Conservation (phyloP, 345 rosid species). For the Linum tenue region DNA sequence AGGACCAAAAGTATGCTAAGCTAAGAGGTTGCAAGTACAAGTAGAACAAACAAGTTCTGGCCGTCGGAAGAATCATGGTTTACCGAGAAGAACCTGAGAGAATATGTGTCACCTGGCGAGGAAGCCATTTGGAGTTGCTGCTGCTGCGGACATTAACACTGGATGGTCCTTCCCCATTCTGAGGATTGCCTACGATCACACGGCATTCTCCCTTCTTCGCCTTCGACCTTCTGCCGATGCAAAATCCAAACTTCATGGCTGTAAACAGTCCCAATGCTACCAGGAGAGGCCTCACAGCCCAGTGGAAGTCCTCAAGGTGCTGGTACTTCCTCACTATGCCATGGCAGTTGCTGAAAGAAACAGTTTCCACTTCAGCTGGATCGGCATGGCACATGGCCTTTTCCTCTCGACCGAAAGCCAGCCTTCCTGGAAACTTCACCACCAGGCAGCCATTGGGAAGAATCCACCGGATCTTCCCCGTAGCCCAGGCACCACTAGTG, state of each 20-base stretch:
- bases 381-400: slow-evolving; percentile 54
- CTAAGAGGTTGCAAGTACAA: background rate
- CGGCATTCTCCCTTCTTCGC: slow-evolving; percentile 21
- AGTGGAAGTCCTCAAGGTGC: slow-evolving; percentile 91
- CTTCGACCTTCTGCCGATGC: slow-evolving; percentile 37
- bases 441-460: slow-evolving; percentile 80
- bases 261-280: slow-evolving; percentile 61
- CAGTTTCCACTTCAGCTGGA: slow-evolving; percentile 75
- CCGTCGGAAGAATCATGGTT: background rate
- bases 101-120: slow-evolving; percentile 37
- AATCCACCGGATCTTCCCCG: slow-evolving; percentile 62
- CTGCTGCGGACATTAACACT: slow-evolving; percentile 2
- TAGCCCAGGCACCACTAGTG: slow-evolving; percentile 54
- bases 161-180: slow-evolving; percentile 20
- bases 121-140: slow-evolving; percentile 38
- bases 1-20: too few relatives aligned
- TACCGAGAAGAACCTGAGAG: slow-evolving; percentile 15
- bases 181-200: background rate
- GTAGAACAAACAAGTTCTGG: background rate
- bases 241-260: slow-evolving; percentile 51
- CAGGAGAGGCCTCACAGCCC: slow-evolving; percentile 82
- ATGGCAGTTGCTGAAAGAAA: slow-evolving; percentile 46
- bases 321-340: slow-evolving; percentile 64
- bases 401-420: slow-evolving; percentile 43
- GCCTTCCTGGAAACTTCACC: slow-evolving; percentile 63